Conservation (phyloP, 345 rosid species). For the Firmiana major region DNA sequence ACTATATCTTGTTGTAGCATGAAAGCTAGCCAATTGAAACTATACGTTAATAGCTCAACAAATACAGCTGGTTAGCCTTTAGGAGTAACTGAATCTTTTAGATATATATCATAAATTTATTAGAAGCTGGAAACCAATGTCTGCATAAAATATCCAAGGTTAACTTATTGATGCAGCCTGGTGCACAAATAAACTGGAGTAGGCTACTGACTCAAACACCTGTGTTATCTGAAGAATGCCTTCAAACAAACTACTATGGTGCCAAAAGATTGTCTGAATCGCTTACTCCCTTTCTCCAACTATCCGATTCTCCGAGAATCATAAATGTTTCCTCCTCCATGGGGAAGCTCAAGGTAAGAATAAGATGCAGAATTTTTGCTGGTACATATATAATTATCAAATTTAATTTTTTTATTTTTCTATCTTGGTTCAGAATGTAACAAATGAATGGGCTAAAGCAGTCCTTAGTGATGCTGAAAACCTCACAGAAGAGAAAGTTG, state of each 20-base stretch:
- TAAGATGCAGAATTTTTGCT: too few species aligned
- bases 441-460: conserved; percentile 26
- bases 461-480: conserved; percentile 19
- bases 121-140: background rate
- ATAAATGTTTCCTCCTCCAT: background rate
- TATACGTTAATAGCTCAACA: background rate
- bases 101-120: too few species aligned
- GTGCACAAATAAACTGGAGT: conserved; percentile 17
- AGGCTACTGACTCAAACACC: conserved; percentile 13
- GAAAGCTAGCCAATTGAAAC: too few species aligned
- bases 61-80: background rate
- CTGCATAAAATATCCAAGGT: background rate
- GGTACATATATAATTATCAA: background rate
- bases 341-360: background rate
- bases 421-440: conserved; percentile 14
- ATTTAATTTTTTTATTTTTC: background rate
- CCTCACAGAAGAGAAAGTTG: conserved; percentile 32
- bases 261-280: conserved; percentile 31
- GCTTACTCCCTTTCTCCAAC: conserved; percentile 31
- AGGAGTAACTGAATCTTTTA: background rate
- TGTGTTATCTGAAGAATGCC: conserved; percentile 24
- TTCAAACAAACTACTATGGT: conserved; percentile 43
- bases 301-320: background rate
- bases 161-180: conserved; percentile 18
- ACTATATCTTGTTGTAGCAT: background rate